These are phyloP conservation scores for Leavenworthia alabamica DNA, from an alignment of 345 rosid genomes.

Conservation along the genomic window DNA sequence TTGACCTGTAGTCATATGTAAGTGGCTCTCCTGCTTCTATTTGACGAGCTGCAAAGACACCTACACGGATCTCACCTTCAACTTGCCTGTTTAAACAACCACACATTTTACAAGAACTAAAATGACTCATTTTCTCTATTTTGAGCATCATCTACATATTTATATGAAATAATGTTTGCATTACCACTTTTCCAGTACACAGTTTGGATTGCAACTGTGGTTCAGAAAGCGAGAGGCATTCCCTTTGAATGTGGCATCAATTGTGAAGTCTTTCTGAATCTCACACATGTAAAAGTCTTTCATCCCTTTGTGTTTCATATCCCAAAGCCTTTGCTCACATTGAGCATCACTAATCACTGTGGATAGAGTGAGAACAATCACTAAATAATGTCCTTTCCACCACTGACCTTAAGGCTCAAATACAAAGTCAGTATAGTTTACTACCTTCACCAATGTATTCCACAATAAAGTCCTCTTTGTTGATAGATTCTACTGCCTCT, in stretches of 20 bases:
- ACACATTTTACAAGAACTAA: not conserved
- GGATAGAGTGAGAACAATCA: slow-evolving; percentile 19
- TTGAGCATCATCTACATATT: not conserved
- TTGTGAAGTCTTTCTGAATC: slow-evolving; percentile 86
- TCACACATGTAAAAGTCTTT: slow-evolving; percentile 95
- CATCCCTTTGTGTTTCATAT: slow-evolving; percentile 81
- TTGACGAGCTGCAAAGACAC: slow-evolving; percentile 83
- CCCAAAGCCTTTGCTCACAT: slow-evolving; percentile 96
- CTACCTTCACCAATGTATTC: slow-evolving; percentile 99
- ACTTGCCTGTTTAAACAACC: slow-evolving; percentile 56
- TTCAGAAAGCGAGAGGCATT: slow-evolving; percentile 86
- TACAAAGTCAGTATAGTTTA: slow-evolving; percentile 25
- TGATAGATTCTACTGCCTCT: slow-evolving; percentile 73
- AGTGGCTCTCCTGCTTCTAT: slow-evolving; percentile 75
- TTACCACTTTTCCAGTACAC: slow-evolving; percentile 81
- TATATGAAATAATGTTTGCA: not conserved
- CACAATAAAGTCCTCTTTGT: slow-evolving; percentile 66
- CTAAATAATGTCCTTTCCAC: not conserved
- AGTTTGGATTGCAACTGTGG: slow-evolving; percentile 89
- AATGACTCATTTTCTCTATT: not conserved
- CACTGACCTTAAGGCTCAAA: not conserved
- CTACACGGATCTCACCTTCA: slow-evolving; percentile 86
- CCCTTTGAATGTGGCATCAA: slow-evolving; percentile 97
- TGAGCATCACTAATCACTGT: slow-evolving; percentile 84
- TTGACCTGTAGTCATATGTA: slow-evolving; percentile 90